Evolutionary conservation across 768 basidiomycete species (phyloP), one percentile per base, ranked within the genome.

Genomic region (Pleurotus djamor): DNA sequence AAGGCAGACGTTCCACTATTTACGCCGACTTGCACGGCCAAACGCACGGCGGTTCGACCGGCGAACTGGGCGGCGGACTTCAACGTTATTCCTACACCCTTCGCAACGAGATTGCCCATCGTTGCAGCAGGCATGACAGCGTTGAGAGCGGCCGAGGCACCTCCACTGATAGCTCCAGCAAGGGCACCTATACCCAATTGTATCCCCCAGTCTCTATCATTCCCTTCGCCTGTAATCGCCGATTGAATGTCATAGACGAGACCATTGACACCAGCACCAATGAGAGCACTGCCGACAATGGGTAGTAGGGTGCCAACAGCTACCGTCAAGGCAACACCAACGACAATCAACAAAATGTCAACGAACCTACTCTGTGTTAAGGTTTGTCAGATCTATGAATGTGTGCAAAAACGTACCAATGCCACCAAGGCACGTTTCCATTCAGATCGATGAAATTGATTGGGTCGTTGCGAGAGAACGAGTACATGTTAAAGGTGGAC

Each of bases 361-460:
- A 56, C 54, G 3, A 56, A 34, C 54, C 54, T 56, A 28, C 21
- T 28, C 21, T 1, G 17, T 13, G 38, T 3, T 21, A 16, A 1
- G 9, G 16, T 9, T 17, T 28, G 21, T 28, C 21, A 28, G 3
- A 28, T 1, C 21, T 28, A 28, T 8, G 36, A 41, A 9, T 34
- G 6, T n/a, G 45, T 17, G 8, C 14, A 34, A 13, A 5, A 28
- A 36, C 61, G 9, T 52, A 59, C 61, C 61, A 62, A 36, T 62
- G 61, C 61, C 61, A 62, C 61, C 61, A 62, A 14, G 61, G 61
- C n/a, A 52, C 61, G 33, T 62, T 62, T 4, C 61, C 61, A 28
- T 62, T 62, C 10, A 62, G 43, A 54, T 62, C 61, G 49, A 62
- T 59, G 34, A 35, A 62, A 16, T 62, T 62, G 14, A 62, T 48